A percentile compares a stretch with the other conserved stretches of the same genome.
Conservation (phyloP, 1,284 basidiomycete species). For the Ganoderma multipileum region DNA sequence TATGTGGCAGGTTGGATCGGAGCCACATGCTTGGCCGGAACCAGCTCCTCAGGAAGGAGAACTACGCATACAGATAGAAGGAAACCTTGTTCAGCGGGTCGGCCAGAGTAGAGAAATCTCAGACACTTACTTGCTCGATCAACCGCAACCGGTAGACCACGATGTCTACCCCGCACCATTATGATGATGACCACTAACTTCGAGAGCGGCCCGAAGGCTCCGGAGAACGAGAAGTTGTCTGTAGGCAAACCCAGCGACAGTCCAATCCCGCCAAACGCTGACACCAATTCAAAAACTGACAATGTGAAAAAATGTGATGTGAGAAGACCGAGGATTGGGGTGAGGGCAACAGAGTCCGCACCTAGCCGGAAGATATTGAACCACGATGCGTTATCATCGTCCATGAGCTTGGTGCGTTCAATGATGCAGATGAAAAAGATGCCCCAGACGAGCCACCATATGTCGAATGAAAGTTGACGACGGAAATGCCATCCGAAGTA, state of each 20-base stretch:
- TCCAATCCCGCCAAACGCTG: conserved; percentile 67
- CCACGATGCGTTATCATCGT: conserved; percentile 59
- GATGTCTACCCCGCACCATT: conserved; percentile 67
- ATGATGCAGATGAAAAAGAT: conserved; percentile 73
- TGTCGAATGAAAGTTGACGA: conserved; percentile 70
- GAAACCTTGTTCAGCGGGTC: conserved; percentile 8
- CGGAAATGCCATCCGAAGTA: conserved; percentile 71
- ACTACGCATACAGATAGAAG: conserved; percentile 5
- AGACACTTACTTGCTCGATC: conserved; percentile 48
- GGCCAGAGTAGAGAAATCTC: conserved; percentile 15
- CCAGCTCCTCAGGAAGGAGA: conserved; percentile 22
- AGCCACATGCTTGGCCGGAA: conserved; percentile 5
- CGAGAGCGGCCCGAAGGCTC: conserved; percentile 57
- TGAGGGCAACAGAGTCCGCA: conserved; percentile 1
- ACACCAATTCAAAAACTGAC: conserved; percentile 60
- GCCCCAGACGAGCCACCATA: conserved; percentile 67
- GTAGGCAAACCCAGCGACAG: conserved; percentile 59
- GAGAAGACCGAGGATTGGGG: background rate
- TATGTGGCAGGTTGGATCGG: background rate
- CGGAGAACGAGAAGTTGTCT: conserved; percentile 52
- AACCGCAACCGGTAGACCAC: conserved; percentile 59
- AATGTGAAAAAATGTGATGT: background rate
- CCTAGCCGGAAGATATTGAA: conserved; percentile 65
- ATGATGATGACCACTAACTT: conserved; percentile 66
- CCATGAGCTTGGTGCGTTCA: conserved; percentile 64